Conservation (phyloP, 1,284 basidiomycete species). For the Cryptococcus sp. region DNA sequence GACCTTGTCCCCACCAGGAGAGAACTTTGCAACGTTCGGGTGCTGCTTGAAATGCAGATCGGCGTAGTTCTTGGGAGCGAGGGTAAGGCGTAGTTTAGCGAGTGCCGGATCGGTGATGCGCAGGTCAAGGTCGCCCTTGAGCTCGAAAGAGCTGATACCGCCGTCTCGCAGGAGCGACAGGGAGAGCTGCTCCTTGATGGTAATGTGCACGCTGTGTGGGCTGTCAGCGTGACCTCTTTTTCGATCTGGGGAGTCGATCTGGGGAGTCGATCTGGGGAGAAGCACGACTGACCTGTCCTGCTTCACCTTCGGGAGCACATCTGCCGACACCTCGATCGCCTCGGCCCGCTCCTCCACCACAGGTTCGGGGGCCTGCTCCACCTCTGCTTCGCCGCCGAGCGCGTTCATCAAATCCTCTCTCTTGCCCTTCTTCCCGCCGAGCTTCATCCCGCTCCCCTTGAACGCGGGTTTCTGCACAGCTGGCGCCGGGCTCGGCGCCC, state of each 20-base stretch:
- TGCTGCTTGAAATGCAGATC: conserved; percentile 92
- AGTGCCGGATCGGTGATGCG: conserved; percentile 71
- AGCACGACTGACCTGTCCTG: conserved; percentile 63
- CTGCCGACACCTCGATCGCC: conserved; percentile 50
- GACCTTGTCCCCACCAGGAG: conserved; percentile 57
- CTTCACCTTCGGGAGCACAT: conserved; percentile 72
- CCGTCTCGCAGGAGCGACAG: conserved; percentile 83
- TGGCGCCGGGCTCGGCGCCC: conserved; percentile 52
- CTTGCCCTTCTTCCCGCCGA: conserved; percentile 83
- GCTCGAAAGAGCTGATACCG: conserved; percentile 80
- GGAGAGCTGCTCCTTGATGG: conserved; percentile 78
- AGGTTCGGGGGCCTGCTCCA: conserved; percentile 49
- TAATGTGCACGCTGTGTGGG: conserved; percentile 72
- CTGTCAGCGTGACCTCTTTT: conserved; percentile 4
- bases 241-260: too few species aligned
- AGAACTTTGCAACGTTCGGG: conserved; percentile 88
- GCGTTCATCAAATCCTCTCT: conserved; percentile 82
- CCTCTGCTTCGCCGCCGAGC: conserved; percentile 58
- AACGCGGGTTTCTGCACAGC: conserved; percentile 70
- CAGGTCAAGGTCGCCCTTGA: conserved; percentile 92
- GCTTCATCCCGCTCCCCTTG: conserved; percentile 95
- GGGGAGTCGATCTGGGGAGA: too few species aligned
- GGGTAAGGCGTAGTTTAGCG: conserved; percentile 71
- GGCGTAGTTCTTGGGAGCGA: conserved; percentile 65
- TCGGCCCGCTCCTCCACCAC: conserved; percentile 44